Percentiles rank a stretch among this genome's conserved stretches.
These are phyloP conservation scores for Protomyces arabidopsidicola DNA, from an alignment of 1,139 yeast species.

Conservation along the genomic window DNA sequence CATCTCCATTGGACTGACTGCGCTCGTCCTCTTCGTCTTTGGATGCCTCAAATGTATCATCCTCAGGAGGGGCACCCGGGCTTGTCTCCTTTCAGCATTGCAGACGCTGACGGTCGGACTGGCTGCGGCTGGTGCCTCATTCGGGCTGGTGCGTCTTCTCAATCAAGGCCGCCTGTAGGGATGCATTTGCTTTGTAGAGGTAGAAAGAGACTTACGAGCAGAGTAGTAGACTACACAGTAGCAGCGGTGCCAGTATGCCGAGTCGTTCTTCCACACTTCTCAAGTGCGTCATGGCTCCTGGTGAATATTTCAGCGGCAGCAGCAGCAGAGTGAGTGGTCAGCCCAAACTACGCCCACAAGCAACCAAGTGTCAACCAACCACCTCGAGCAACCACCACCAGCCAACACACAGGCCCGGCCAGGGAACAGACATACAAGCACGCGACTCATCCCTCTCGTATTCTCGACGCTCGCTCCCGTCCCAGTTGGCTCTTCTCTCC, in stretches of 20 bases:
- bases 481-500: background rate
- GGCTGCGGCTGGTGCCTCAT: conserved; percentile 93
- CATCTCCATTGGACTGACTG: conserved; percentile 74
- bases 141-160: conserved; percentile 69
- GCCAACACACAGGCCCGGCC: background rate
- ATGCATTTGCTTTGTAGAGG: background rate
- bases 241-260: background rate
- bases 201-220: no score
- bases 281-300: background rate
- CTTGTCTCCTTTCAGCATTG: conserved; percentile 55
- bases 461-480: no score
- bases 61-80: conserved; percentile 39
- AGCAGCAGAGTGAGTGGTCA: no score
- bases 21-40: conserved; percentile 75
- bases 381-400: background rate
- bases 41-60: conserved; percentile 82
- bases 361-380: no score
- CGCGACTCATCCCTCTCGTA: no score
- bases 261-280: background rate
- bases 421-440: no score
- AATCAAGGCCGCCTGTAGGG: background rate
- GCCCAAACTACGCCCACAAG: no score
- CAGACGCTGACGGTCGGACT: conserved; percentile 95
- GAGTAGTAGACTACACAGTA: no score
- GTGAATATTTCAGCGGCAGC: no score